Evolutionary conservation across 169 alveolate species (phyloP).

Genomic region (Pseudocohnilembus persalinus): DNA sequence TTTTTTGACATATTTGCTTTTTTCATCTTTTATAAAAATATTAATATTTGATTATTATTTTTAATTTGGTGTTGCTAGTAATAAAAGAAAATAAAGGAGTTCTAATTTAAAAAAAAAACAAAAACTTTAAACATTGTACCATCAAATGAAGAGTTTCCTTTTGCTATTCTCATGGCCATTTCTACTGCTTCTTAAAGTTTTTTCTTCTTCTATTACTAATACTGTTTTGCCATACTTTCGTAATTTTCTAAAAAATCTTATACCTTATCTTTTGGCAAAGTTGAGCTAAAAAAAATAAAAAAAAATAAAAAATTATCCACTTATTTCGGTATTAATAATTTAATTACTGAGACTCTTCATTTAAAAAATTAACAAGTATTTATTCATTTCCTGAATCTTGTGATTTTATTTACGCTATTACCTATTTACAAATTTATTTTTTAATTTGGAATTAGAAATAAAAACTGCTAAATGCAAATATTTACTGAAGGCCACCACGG

Average conservation of each 20-base stretch:
- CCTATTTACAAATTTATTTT: not conserved
- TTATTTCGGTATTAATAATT: not conserved
- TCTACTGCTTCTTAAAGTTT: not conserved
- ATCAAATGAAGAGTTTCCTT: not conserved
- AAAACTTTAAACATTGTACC: not conserved
- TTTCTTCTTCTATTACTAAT: not conserved
- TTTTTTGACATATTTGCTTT: not conserved
- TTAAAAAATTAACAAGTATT: constrained; percentile 1
- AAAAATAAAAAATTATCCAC: not conserved
- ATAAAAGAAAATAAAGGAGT: too few species aligned
- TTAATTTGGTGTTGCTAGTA: too few species aligned
- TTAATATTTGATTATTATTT: not conserved
- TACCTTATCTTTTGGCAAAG: not conserved
- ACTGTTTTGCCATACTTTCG: not conserved
- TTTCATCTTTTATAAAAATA: not conserved
- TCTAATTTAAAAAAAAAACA: too few species aligned
- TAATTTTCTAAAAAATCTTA: not conserved
- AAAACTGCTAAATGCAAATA: too few species aligned
- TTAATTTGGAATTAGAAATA: not conserved
- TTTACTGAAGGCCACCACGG: constrained; percentile 32
- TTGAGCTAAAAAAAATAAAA: not conserved
- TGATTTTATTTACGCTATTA: not conserved
- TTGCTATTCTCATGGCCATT: not conserved
- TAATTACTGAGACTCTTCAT: not conserved
- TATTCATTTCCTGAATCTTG: not conserved